Base-by-base conservation (phyloP, 805 yeast species). In the Candida ipomoeae region DNA sequence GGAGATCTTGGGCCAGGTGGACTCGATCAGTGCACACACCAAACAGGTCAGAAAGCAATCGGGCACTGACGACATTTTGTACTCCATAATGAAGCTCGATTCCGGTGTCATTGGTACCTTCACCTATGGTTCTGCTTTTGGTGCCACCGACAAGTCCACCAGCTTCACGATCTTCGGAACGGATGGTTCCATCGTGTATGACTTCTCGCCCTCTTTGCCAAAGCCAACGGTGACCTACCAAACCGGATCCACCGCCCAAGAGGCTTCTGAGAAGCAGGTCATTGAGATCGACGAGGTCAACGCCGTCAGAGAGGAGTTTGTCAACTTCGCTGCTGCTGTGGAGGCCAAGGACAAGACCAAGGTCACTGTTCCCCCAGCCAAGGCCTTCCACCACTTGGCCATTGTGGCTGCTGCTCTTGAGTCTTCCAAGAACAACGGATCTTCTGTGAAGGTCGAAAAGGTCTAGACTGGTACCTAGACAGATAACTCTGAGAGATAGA, bases 361-460 rank as follows among this genome's bases (percentile, higher is more conserved):
- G 48, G 68, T 85, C 46, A 70, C 63, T 38, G 79, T 80, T 39
- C 76, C 83, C n/a, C 96, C 96, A 23, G 85, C 80, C 55, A 78
- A 74, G 54, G 89, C 95, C 5, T 91, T 87, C 83, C 97, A 91
- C 68, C 98, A 92, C 68, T 81, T 91, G 66, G 96, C 97, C 6
- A 80, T 89, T 58, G 82, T 92, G 51, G 96, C 82, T 49, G 98
- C 97, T 26, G 87, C 88, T 52, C 69, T 92, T 35, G 84, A 85
- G 56, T 84, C 94, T 51, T 80, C 89, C 36, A 58, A 70, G 15
- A 67, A 75, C 33, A 71, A 76, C 49, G 88, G 87, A 60, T 65
- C 68, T 46, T 65, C 75, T 42, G 80, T 81, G 29, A 67, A 63
- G 46, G 79, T 83, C 33, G 81, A 75, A 58, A 57, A 46, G 29